These are phyloP conservation scores for Vicia villosa DNA, from an alignment of 306 rosid species.

Conservation along the genomic window DNA sequence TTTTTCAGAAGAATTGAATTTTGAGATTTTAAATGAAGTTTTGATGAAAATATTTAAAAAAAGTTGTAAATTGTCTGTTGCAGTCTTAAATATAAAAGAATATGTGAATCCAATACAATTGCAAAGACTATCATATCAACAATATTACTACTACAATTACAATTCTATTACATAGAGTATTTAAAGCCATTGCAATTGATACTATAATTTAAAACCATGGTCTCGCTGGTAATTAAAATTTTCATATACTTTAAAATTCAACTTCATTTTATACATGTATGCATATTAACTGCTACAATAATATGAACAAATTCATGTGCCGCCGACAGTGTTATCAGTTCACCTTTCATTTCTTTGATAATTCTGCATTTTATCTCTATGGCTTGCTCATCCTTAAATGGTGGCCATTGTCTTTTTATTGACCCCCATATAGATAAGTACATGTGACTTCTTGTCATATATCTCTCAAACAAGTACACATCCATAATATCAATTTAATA, in stretches of 20 bases:
- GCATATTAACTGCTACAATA: not conserved
- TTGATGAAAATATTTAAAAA: too few relatives aligned
- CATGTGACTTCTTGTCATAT: constrained; percentile 27
- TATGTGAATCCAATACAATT: too few relatives aligned
- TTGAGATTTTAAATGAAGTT: too few relatives aligned
- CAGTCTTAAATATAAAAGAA: too few relatives aligned
- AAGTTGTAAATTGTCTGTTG: too few relatives aligned
- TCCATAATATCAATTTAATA: constrained; percentile 17
- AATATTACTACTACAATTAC: too few relatives aligned
- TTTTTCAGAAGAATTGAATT: too few relatives aligned
- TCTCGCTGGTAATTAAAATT: too few relatives aligned
- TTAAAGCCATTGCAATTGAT: too few relatives aligned
- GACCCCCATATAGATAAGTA: constrained; percentile 38
- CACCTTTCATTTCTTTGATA: constrained; percentile 4
- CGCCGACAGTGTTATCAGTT: constrained; percentile 35
- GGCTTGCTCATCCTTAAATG: constrained; percentile 16
- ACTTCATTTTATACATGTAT: not conserved
- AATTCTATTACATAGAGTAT: too few relatives aligned
- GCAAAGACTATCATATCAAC: too few relatives aligned
- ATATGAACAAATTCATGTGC: constrained; percentile 26
- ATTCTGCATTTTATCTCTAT: constrained; percentile 6
- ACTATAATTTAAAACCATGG: too few relatives aligned
- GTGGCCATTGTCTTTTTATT: constrained; percentile 26
- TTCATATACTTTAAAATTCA: constrained; percentile 7
- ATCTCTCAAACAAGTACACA: constrained; percentile 36